These are phyloP conservation scores for Saccharomycopsis schoenii DNA, from an alignment of 805 yeast genomes.

Conservation along the genomic window DNA sequence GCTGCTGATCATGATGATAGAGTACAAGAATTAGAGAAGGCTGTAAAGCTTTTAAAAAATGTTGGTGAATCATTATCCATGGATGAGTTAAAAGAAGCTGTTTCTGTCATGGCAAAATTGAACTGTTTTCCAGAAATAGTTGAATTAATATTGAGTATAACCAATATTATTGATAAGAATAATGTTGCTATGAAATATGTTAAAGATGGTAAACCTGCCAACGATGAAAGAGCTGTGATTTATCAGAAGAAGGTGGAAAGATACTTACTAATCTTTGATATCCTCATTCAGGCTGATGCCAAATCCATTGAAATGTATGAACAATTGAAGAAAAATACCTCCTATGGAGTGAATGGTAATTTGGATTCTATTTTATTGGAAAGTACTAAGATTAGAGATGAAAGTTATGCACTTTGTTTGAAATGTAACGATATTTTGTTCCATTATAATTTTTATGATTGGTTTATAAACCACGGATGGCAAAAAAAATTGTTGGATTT, in stretches of 20 bases:
- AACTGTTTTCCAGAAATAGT: conserved; percentile 81
- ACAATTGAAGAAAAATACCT: conserved; percentile 23
- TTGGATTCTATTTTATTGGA: conserved; percentile 33
- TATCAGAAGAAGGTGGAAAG: conserved; percentile 47
- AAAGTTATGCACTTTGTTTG: conserved; percentile 66
- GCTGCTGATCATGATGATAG: conserved; percentile 61
- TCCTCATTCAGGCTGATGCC: conserved; percentile 63
- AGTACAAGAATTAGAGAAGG: conserved; percentile 56
- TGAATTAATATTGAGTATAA: conserved; percentile 68
- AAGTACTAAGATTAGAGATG: conserved; percentile 47
- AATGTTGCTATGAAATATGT: conserved; percentile 49
- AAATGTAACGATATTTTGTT: conserved; percentile 71
- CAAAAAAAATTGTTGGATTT: conserved; percentile 70
- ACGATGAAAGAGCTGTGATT: conserved; percentile 41
- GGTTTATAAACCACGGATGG: conserved; percentile 74
- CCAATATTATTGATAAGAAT: conserved; percentile 51
- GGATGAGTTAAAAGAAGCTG: conserved; percentile 75
- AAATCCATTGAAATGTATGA: conserved; percentile 34
- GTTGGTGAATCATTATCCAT: conserved; percentile 69
- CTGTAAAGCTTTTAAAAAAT: conserved; percentile 66
- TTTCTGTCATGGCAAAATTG: conserved; percentile 64
- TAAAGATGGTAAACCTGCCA: conserved; percentile 38
- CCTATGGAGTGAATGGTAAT: conserved; percentile 1
- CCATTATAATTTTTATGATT: conserved; percentile 86
- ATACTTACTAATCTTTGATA: conserved; percentile 66